These are phyloP conservation scores for Tuber borchii DNA, from an alignment of 495 filamentous ascomycete genomes.

Conservation along the genomic window DNA sequence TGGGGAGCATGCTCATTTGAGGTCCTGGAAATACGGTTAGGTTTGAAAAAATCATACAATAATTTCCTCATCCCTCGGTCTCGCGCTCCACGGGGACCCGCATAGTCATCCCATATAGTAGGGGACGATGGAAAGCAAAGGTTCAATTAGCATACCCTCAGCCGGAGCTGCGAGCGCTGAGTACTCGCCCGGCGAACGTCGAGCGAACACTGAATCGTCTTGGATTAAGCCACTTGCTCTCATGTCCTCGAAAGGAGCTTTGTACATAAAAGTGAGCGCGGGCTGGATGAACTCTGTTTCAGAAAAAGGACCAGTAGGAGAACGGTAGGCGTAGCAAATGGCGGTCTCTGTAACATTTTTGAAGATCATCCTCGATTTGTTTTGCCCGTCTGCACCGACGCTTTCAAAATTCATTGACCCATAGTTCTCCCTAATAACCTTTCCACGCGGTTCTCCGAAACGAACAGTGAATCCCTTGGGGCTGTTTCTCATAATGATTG, in stretches of 20 bases:
- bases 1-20: constrained; percentile 96
- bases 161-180: constrained; percentile 91
- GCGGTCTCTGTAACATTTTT: constrained; percentile 91
- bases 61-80: constrained; percentile 83
- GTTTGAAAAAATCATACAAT: constrained; percentile 99
- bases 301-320: constrained; percentile 93
- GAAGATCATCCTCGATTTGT: constrained; percentile 99
- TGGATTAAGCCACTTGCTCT: constrained; percentile 91
- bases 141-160: constrained; percentile 98
- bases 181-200: constrained; percentile 98
- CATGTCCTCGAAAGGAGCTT: constrained; percentile 99
- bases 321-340: no score
- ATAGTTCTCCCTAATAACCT: constrained; percentile 95
- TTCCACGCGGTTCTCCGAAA: constrained; percentile 93
- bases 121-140: constrained; percentile 93
- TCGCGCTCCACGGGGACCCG: constrained; percentile 98
- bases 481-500: constrained; percentile 98
- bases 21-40: constrained; percentile 89
- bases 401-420: constrained; percentile 99
- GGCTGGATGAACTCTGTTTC: constrained; percentile 98
- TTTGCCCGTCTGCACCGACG: constrained; percentile 76
- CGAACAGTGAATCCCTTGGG: constrained; percentile 97
- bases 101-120: constrained; percentile 98
- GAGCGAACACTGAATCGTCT: constrained; percentile 90
- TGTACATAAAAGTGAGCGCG: constrained; percentile 96